Base-by-base conservation (phyloP, 768 basidiomycete species). In the Cubamyces lactineus region DNA sequence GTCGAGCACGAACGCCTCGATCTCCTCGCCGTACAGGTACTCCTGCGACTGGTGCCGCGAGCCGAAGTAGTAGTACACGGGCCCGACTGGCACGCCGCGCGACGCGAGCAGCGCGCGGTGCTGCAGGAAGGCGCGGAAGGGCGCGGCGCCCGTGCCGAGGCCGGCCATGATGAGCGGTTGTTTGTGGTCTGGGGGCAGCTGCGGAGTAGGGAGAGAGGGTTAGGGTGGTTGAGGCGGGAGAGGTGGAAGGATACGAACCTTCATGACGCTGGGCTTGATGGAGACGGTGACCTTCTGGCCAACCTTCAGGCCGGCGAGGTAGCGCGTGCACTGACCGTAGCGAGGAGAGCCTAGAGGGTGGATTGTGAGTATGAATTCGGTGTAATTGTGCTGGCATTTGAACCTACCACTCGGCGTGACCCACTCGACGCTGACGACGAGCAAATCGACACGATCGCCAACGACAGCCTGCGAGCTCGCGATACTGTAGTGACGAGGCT, bases 211-310 rank as follows among this genome's bases (percentile, higher is more conserved):
- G n/a, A n/a, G n/a, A n/a, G n/a, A n/a, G n/a, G n/a, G n/a, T n/a
- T n/a, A n/a, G n/a, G n/a, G n/a, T n/a, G n/a, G n/a, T n/a, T n/a
- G n/a, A n/a, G n/a, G 28, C 28, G 28, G n/a, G 13, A 23, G 39
- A 13, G 43, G 17, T 48, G 48, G 28, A 49, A 17, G 15, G 23
- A 23, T 13, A 73, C 81, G 23, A 59, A 93, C 92, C 84, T 98
- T 98, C 97, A 99, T 98, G 28, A 99, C 97, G 72, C 95, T 97
- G 24, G 97, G 97, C 75, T 97, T 97, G 77, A 98, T 90, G 6
- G 96, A 98, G 9, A 97, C 96, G 0, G 95, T 98, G 21, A 98
- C 95, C 75, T 96, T 89, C 73, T 93, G 91, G 19, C 96, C 97
- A 40, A 89, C 73, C 70, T 85, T 84, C 46, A 99, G 82, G 42